phyloP scores from a whole-genome alignment of 768 basidiomycete species.

The Lactarius hatsudake region DNA sequence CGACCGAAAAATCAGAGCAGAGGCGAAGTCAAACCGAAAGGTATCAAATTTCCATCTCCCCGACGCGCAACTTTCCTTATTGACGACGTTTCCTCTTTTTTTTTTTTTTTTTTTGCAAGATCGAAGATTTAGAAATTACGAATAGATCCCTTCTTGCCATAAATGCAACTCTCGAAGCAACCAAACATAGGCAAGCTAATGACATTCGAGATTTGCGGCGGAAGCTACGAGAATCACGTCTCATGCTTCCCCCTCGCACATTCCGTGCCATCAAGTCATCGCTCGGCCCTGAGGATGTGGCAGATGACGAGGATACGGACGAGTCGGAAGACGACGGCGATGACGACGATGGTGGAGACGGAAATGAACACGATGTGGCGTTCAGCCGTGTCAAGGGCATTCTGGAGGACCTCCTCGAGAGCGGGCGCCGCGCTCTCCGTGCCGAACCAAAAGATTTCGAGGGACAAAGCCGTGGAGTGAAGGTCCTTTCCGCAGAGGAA shows the following conservation, averaged over 20 bases:
- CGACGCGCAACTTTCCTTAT: slow-evolving; percentile 3
- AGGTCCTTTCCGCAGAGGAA: slow-evolving; percentile 74
- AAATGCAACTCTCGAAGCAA: slow-evolving; percentile 77
- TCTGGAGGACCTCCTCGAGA: slow-evolving; percentile 58
- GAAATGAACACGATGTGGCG: slow-evolving; percentile 45
- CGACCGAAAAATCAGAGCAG: slow-evolving; percentile 58
- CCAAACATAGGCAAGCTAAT: slow-evolving; percentile 74
- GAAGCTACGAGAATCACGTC: slow-evolving; percentile 76
- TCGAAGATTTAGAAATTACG: slow-evolving; percentile 89
- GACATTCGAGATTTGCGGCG: slow-evolving; percentile 85
- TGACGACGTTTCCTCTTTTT: neutral
- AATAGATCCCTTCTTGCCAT: slow-evolving; percentile 83
- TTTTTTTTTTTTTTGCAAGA: slow-evolving; percentile 48
- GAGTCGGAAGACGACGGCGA: slow-evolving; percentile 34
- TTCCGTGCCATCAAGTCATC: slow-evolving; percentile 58
- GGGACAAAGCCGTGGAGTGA: slow-evolving; percentile 45
- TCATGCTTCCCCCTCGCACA: slow-evolving; percentile 67
- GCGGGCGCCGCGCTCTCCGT: slow-evolving; percentile 62
- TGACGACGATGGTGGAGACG: slow-evolving; percentile 36
- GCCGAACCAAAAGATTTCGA: slow-evolving; percentile 51
- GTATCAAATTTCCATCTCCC: slow-evolving; percentile 38
- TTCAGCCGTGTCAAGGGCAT: slow-evolving; percentile 64
- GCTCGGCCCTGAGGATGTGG: slow-evolving; percentile 42
- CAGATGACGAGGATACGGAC: slow-evolving; percentile 38
- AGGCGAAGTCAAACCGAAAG: slow-evolving; percentile 87